Evolutionary conservation across 2,329 filamentous ascomycete species (phyloP).

Genomic region (Cordyceps javanica): DNA sequence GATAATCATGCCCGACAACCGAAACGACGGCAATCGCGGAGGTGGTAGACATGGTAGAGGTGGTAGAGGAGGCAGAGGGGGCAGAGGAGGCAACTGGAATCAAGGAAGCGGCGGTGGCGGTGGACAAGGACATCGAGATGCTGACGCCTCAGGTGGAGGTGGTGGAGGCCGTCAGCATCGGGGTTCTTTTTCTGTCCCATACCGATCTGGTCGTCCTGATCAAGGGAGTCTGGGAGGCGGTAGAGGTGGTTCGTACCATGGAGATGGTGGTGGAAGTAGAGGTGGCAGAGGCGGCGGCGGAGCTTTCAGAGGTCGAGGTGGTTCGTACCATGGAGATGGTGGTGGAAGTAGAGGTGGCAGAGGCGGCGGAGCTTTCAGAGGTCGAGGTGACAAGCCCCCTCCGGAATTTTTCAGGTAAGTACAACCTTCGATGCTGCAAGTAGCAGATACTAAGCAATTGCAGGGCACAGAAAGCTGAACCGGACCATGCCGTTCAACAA

Average conservation of each 20-base stretch:
- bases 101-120: background rate
- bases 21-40: conserved; percentile 1
- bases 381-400: conserved; percentile 15
- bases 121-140: background rate
- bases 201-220: conserved; percentile 3
- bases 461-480: conserved; percentile 15
- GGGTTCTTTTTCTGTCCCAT: background rate
- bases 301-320: conserved; percentile 17
- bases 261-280: conserved; percentile 16
- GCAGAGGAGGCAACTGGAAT: too few relatives aligned
- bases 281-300: conserved; percentile 17
- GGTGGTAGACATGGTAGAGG: conserved; percentile 14
- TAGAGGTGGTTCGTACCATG: conserved; percentile 13
- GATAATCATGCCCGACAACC: background rate
- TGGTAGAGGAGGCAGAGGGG: background rate
- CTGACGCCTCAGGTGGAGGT: conserved; percentile 13
- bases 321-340: conserved; percentile 16
- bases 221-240: conserved; percentile 8
- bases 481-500: conserved; percentile 24
- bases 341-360: conserved; percentile 15
- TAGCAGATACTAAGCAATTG: background rate
- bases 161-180: conserved; percentile 15
- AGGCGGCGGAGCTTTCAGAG: conserved; percentile 17
- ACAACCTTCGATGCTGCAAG: background rate
- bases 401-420: conserved; percentile 13